Conservation (phyloP, 2,329 filamentous ascomycete species). For the Raffaelea arxii region DNA sequence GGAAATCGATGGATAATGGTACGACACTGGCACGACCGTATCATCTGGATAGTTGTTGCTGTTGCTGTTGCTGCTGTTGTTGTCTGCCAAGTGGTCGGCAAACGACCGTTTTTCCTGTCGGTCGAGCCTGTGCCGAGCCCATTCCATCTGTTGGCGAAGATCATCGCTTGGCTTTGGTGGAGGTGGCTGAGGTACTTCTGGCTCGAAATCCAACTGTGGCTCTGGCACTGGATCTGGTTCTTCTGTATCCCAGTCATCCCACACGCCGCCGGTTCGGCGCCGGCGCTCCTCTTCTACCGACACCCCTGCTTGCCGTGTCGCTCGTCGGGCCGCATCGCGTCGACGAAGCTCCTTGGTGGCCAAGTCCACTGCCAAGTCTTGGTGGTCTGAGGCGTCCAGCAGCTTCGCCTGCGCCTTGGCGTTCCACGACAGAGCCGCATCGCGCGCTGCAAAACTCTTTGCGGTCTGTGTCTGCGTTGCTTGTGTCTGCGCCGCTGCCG, state of each 20-base stretch:
- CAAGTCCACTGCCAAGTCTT: conserved; percentile 66
- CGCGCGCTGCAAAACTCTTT: conserved; percentile 43
- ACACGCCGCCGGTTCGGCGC: conserved; percentile 36
- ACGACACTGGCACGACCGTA: conserved; percentile 19
- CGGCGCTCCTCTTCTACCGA: conserved; percentile 46
- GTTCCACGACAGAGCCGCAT: conserved; percentile 47
- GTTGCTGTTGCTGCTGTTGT: too few species aligned
- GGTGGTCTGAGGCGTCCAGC: conserved; percentile 60
- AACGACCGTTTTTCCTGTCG: conserved; percentile 18
- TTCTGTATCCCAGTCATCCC: conserved; percentile 33
- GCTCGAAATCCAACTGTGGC: too few species aligned
- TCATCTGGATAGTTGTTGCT: too few species aligned
- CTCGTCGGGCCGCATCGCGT: conserved; percentile 51
- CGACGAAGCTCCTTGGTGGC: conserved; percentile 63
- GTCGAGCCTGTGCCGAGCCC: conserved; percentile 37
- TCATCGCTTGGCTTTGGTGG: too few species aligned
- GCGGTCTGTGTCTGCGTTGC: conserved; percentile 13
- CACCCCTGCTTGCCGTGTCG: conserved; percentile 46
- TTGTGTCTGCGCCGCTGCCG: background rate
- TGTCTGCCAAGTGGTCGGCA: conserved; percentile 14
- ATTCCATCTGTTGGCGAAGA: conserved; percentile 42
- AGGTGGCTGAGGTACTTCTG: too few species aligned
- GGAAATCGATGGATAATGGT: conserved; percentile 48
- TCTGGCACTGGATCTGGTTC: too few species aligned
- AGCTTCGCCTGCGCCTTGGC: conserved; percentile 37